Evolutionary conservation across 2,329 filamentous ascomycete genomes (phyloP).

Genomic region (Fusarium graminum): DNA sequence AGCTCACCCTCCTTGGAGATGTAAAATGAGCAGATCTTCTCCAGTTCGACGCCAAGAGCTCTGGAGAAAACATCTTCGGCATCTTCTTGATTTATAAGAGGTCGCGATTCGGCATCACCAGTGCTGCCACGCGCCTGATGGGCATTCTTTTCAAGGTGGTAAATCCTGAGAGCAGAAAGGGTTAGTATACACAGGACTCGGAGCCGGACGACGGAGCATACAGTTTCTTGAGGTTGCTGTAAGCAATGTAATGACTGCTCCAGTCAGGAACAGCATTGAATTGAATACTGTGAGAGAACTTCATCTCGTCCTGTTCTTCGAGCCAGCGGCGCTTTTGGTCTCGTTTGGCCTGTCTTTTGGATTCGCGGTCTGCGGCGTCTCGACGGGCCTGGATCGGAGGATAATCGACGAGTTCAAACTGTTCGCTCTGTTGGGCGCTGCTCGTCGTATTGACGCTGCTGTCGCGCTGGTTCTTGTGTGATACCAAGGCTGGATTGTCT

Average conservation of each 20-base stretch:
- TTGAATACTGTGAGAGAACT: slow-evolving; percentile 99
- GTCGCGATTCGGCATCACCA: slow-evolving; percentile 85
- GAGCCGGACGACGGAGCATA: slow-evolving; percentile 60
- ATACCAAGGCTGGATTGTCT: slow-evolving; percentile 24
- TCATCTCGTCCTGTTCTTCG: slow-evolving; percentile 88
- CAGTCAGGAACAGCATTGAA: slow-evolving; percentile 99
- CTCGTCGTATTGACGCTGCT: slow-evolving; percentile 12
- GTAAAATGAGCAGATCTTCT: slow-evolving; percentile 95
- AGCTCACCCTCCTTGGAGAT: slow-evolving; percentile 90
- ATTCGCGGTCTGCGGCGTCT: slow-evolving; percentile 51
- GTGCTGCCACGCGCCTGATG: slow-evolving; percentile 67
- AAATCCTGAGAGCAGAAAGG: slow-evolving; percentile 76
- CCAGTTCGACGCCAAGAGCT: slow-evolving; percentile 87
- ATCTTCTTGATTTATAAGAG: slow-evolving; percentile 79
- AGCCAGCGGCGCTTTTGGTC: slow-evolving; percentile 77
- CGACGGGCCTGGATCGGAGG: slow-evolving; percentile 50
- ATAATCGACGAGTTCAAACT: slow-evolving; percentile 61
- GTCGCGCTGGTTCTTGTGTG: slow-evolving; percentile 17
- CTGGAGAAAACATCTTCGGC: slow-evolving; percentile 85
- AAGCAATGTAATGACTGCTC: slow-evolving; percentile 97
- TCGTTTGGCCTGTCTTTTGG: slow-evolving; percentile 60
- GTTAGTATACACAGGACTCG: slow-evolving; percentile 11
- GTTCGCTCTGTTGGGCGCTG: slow-evolving; percentile 33
- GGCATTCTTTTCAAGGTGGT: slow-evolving; percentile 88
- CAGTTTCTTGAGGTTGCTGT: slow-evolving; percentile 99